Evolutionary conservation across 2,329 filamentous ascomycete genomes (phyloP), one percentile per base, ranked within the genome.

Genomic region (Xylaria sp.): DNA sequence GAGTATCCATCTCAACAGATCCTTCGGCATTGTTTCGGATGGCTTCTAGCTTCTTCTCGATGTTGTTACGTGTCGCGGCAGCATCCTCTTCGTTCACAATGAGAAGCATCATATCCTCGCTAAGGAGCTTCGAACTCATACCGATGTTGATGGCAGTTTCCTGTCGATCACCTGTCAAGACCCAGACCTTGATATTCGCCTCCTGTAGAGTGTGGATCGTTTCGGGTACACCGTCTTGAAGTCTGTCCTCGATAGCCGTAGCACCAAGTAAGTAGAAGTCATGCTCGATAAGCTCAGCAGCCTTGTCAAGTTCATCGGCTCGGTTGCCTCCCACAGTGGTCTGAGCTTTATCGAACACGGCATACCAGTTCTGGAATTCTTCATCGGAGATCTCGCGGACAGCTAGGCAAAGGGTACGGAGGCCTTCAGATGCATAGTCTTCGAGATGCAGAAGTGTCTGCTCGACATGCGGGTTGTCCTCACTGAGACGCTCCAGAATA

Each of bases 81-180:
- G 91, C 82, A 53, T 79, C 83, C 68, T 97, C 92, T 72, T 99
- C 94, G 70, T 99, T 99, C 70, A 99, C 83, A 68, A 99, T 97
- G 57, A 99, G 79, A 9, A 99, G 82, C 71, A 94, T 96, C 94
- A 99, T 99, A 69, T 99, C 95, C 75, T 99, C 94, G 66, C 92
- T 96, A 62, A 99, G 91, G 54, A 99, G 83, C 77, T 97, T 97
- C 78, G 94, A 99, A 73, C 92, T 97, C 94, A 99, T 99, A 65
- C 95, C 94, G 67, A 99, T 99, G 74, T 99, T 99, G 83, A 99
- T 99, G 59, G 94, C 94, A 34, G 94, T 99, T 76, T 99, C 94
- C 76, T 99, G 95, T 69, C 94, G 86, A 79, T 99, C 94, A 68
- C 94, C 94, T 46, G 94, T 99, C 74, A 99, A 76, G 18, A 99